Conservation (phyloP, 2,329 filamentous ascomycete species). For the Aspergillus sp. region DNA sequence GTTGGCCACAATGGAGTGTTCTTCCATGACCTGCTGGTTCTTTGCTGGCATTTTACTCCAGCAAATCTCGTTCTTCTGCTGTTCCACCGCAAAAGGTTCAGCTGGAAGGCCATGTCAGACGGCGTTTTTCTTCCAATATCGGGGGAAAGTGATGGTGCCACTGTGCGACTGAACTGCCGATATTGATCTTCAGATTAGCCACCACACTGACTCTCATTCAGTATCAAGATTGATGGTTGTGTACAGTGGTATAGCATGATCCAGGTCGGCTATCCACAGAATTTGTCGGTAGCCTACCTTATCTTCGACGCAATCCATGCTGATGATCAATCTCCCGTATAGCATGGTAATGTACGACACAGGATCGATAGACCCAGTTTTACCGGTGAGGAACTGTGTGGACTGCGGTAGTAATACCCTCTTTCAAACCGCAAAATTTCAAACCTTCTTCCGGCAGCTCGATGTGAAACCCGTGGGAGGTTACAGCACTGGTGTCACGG, state of each 20-base stretch:
- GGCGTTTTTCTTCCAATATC: background rate
- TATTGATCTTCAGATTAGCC: background rate
- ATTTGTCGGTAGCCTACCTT: background rate
- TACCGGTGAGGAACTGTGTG: background rate
- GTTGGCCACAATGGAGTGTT: background rate
- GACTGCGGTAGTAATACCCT: background rate
- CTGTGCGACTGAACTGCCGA: background rate
- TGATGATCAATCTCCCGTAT: background rate
- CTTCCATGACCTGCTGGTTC: background rate
- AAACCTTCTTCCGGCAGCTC: background rate
- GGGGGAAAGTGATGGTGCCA: background rate
- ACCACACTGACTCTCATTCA: background rate
- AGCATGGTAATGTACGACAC: background rate
- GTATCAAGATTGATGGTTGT: background rate
- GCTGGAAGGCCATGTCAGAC: background rate
- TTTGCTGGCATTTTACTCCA: background rate
- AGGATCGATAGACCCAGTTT: background rate
- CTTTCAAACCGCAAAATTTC: background rate
- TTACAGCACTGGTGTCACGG: background rate
- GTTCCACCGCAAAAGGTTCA: background rate
- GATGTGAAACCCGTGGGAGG: background rate
- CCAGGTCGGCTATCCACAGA: background rate
- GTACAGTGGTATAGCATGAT: background rate
- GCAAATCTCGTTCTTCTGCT: background rate
- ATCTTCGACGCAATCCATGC: background rate